These are phyloP conservation scores for Populus ilicifolia DNA, from an alignment of 345 rosid genomes.

Conservation along the genomic window DNA sequence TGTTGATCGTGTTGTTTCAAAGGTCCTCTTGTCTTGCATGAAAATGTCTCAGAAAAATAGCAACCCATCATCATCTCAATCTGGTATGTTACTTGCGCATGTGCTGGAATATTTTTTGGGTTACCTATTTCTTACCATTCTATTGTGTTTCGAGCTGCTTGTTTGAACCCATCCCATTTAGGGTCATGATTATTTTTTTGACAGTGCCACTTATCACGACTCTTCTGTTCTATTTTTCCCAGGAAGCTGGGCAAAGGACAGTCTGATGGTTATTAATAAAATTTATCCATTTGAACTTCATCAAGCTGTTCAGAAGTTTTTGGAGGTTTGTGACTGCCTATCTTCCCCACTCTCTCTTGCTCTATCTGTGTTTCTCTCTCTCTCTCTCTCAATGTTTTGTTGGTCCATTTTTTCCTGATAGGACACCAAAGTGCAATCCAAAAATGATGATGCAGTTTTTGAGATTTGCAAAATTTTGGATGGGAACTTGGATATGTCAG, in stretches of 20 bases:
- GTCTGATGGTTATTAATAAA: conserved; percentile 54
- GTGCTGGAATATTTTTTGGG: too few species aligned
- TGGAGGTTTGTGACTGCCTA: conserved; percentile 49
- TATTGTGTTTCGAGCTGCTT: too few species aligned
- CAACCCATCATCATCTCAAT: conserved; percentile 39
- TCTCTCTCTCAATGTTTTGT: background rate
- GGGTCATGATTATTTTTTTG: too few species aligned
- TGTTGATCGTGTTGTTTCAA: conserved; percentile 54
- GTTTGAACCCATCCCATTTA: too few species aligned
- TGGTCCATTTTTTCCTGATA: conserved; percentile 19
- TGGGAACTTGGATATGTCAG: conserved; percentile 47
- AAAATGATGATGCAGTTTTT: conserved; percentile 46
- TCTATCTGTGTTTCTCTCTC: background rate
- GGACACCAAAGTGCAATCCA: conserved; percentile 47
- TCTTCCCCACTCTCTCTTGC: background rate
- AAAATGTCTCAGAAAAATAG: conserved; percentile 49
- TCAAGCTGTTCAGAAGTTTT: conserved; percentile 46
- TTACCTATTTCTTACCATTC: too few species aligned
- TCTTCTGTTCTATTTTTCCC: conserved; percentile 12
- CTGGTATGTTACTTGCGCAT: conserved; percentile 38
- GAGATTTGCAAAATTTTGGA: conserved; percentile 58
- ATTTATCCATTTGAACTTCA: conserved; percentile 67
- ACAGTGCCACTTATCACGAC: background rate
- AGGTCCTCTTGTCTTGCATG: conserved; percentile 56
- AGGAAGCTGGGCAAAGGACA: conserved; percentile 76